A percentile compares a stretch with the other conserved stretches of the same genome.
Conservation (phyloP, 1,139 yeast genomes). For the Scheffersomyces titani region DNA sequence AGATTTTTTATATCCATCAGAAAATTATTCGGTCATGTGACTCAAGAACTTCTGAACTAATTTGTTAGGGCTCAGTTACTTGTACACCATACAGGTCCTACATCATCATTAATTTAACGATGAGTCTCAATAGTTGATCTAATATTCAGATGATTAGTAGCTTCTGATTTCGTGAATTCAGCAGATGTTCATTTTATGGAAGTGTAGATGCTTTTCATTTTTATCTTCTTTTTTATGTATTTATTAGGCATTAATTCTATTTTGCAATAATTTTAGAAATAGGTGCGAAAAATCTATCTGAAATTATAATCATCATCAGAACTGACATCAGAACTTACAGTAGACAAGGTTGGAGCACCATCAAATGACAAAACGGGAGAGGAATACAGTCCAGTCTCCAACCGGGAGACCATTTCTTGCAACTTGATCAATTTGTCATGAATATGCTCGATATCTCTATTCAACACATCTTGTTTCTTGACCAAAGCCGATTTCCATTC, state of each 20-base stretch:
- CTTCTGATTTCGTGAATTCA: not conserved
- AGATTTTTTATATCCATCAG: not conserved
- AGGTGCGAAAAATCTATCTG: not conserved
- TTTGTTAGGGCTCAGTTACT: not conserved
- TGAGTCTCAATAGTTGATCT: no score
- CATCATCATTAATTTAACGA: no score
- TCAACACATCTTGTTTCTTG: conserved; percentile 55
- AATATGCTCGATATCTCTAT: conserved; percentile 52
- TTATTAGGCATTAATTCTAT: not conserved
- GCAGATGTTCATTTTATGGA: not conserved
- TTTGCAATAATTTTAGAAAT: not conserved
- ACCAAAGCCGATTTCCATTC: conserved; percentile 65
- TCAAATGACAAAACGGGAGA: not conserved
- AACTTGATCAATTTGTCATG: conserved; percentile 37
- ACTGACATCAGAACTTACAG: not conserved
- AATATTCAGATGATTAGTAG: not conserved
- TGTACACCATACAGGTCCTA: not conserved
- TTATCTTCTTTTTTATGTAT: no score
- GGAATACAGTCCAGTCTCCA: not conserved
- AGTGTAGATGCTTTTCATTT: no score
- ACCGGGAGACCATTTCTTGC: conserved; percentile 33
- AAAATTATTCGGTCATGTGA: not conserved
- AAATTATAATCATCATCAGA: not conserved
- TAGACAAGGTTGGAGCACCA: not conserved
- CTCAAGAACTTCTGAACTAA: not conserved